phyloP scores from a whole-genome alignment of 1,284 basidiomycete species.

The Abortiporus biennis region DNA sequence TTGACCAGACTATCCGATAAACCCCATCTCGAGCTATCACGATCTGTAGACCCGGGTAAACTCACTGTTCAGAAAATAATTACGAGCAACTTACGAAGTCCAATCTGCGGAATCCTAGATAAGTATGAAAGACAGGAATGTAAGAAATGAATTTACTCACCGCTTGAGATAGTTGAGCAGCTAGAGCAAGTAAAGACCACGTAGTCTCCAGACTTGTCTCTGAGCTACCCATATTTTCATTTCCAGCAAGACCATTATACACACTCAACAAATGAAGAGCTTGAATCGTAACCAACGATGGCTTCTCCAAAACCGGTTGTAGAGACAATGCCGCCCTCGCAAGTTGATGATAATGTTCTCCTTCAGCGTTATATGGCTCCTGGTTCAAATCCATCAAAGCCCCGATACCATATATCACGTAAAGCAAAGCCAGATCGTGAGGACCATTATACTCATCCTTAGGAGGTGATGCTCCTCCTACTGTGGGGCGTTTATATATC shows the following conservation, averaged over 20 bases:
- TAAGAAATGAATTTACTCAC: conserved; percentile 18
- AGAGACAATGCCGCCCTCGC: conserved; percentile 34
- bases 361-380: conserved; percentile 51
- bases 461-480: conserved; percentile 10
- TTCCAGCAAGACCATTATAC: conserved; percentile 48
- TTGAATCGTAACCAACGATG: conserved; percentile 34
- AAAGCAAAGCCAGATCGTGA: conserved; percentile 52
- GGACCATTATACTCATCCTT: conserved; percentile 30
- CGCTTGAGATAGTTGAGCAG: conserved; percentile 27
- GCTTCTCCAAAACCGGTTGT: conserved; percentile 29
- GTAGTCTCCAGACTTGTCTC: conserved; percentile 32
- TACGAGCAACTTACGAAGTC: background rate
- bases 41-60: conserved; percentile 25
- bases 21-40: conserved; percentile 37
- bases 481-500: conserved; percentile 39
- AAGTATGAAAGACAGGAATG: background rate
- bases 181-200: conserved; percentile 28
- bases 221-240: conserved; percentile 42
- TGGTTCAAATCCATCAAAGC: conserved; percentile 58
- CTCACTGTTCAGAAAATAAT: background rate
- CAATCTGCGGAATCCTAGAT: conserved; percentile 1
- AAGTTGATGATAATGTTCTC: conserved; percentile 51
- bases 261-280: conserved; percentile 51
- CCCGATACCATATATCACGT: conserved; percentile 54
- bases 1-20: conserved; percentile 28